These are phyloP conservation scores for Aureobasidium namibiae DNA, from an alignment of 2,329 filamentous ascomycete genomes.

Conservation along the genomic window DNA sequence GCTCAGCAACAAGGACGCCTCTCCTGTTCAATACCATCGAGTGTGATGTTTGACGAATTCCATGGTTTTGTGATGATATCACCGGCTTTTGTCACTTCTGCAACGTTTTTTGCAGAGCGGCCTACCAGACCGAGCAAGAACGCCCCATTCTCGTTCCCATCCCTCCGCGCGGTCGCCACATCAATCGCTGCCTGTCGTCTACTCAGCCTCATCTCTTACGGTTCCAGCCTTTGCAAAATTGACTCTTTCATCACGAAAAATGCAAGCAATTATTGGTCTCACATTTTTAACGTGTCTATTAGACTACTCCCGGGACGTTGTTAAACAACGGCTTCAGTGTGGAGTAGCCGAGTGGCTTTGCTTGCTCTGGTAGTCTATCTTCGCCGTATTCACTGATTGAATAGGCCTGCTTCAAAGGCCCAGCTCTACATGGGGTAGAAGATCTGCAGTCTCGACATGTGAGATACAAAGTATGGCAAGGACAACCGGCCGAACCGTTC, in stretches of 20 bases:
- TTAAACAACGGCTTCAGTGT: background rate
- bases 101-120: background rate
- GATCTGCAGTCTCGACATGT: background rate
- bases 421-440: background rate
- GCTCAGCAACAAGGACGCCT: background rate
- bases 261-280: conserved; percentile 10
- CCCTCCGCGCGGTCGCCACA: background rate
- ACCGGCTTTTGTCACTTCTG: background rate
- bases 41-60: background rate
- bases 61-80: background rate
- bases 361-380: background rate
- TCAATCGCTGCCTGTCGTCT: background rate
- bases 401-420: background rate
- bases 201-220: background rate
- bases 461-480: background rate
- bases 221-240: conserved; percentile 1
- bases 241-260: background rate
- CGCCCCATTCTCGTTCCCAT: background rate
- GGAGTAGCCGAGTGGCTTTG: conserved; percentile 9
- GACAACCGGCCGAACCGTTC: background rate
- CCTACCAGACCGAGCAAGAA: background rate
- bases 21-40: background rate
- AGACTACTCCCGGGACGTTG: conserved; percentile 8
- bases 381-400: background rate
- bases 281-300: conserved; percentile 13